Percentiles rank a stretch among this genome's conserved stretches.
These are phyloP conservation scores for Pseudotsuga menziesii DNA, from an alignment of 75 land plant genomes.

Conservation along the genomic window DNA sequence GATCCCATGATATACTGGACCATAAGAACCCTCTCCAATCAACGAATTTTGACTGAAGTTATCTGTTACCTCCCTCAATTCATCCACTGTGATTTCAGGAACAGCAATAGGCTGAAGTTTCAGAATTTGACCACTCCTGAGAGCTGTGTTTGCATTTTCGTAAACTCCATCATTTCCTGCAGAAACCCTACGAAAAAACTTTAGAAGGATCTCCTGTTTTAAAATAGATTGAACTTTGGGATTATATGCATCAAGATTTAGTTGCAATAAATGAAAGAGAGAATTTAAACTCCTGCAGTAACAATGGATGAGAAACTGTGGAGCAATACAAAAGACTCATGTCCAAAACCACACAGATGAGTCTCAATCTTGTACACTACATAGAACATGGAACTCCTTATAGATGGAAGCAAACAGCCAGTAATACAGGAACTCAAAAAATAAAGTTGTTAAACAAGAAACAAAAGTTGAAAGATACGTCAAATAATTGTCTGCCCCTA, in stretches of 20 bases:
- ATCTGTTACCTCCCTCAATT: slow-evolving; percentile 69
- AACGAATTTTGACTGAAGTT: slow-evolving; percentile 61
- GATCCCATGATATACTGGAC: slow-evolving; percentile 67
- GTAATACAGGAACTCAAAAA: too few species aligned
- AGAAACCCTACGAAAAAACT: neutral
- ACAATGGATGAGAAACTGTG: neutral
- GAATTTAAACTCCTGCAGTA: neutral
- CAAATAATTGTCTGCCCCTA: neutral
- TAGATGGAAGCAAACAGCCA: too few species aligned
- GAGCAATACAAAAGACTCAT: too few species aligned
- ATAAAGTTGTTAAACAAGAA: neutral
- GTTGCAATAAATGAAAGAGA: neutral
- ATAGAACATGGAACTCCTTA: too few species aligned
- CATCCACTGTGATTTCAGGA: slow-evolving; percentile 57
- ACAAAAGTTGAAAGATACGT: neutral
- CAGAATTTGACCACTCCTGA: slow-evolving; percentile 30
- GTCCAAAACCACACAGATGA: too few species aligned
- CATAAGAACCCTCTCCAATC: slow-evolving; percentile 94
- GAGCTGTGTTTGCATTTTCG: slow-evolving; percentile 22
- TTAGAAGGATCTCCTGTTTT: neutral
- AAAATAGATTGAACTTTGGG: neutral
- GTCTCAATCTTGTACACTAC: too few species aligned
- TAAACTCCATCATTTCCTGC: slow-evolving; percentile 33
- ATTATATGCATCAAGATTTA: neutral
- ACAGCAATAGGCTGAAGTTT: slow-evolving; percentile 67